Conservation (phyloP, 495 filamentous ascomycete species). For the Viridothelium virens region DNA sequence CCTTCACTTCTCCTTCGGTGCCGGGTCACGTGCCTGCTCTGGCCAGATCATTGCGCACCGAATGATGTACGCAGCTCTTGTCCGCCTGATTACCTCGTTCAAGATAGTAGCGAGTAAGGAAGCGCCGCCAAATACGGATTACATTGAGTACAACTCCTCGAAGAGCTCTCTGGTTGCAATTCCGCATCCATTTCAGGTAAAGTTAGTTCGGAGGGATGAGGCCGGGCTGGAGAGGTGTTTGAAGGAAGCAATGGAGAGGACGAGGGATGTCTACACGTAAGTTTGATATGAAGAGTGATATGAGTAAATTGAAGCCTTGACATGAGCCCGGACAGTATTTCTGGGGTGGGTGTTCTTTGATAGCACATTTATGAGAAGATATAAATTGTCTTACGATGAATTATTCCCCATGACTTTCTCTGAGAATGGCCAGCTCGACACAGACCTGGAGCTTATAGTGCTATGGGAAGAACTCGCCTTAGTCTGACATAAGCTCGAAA, state of each 20-base stretch:
- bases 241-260: slow-evolving; percentile 22
- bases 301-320: background rate
- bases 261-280: slow-evolving; percentile 13
- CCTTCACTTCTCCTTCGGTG: slow-evolving; percentile 46
- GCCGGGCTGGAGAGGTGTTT: slow-evolving; percentile 17
- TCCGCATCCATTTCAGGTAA: slow-evolving; percentile 47
- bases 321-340: too few species aligned
- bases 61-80: slow-evolving; percentile 44
- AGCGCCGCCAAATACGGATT: slow-evolving; percentile 48
- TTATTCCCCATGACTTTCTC: too few species aligned
- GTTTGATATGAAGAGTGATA: background rate
- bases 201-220: slow-evolving; percentile 42
- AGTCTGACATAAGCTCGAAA: too few species aligned
- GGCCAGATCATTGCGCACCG: slow-evolving; percentile 46
- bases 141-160: slow-evolving; percentile 51
- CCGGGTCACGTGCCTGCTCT: slow-evolving; percentile 47
- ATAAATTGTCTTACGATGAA: too few species aligned
- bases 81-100: slow-evolving; percentile 44
- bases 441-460: too few species aligned
- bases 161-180: slow-evolving; percentile 50
- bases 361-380: too few species aligned
- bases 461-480: too few species aligned
- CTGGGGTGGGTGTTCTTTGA: too few species aligned
- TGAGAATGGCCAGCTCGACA: too few species aligned
- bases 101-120: slow-evolving; percentile 45